Conservation (phyloP, 208 protist genomes). For the Trypanosoma platydactyli region DNA sequence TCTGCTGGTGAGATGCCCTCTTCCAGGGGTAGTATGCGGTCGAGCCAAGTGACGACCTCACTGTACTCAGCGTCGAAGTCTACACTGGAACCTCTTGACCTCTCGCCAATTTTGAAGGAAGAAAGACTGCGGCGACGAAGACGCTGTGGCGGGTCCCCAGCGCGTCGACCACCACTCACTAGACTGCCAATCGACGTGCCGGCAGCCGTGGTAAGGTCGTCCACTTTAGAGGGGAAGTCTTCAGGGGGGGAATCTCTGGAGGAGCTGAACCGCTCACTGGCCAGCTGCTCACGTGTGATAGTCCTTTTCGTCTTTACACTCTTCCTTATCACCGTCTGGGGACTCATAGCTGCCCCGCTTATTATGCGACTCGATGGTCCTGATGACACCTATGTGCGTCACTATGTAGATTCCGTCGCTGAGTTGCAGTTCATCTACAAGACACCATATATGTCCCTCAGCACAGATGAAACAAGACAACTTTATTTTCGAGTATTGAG, state of each 20-base stretch:
- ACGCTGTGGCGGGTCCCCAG: background rate
- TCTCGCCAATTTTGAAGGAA: constrained; percentile 57
- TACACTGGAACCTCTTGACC: constrained; percentile 41
- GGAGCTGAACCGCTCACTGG: constrained; percentile 14
- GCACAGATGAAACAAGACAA: constrained; percentile 12
- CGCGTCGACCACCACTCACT: constrained; percentile 2
- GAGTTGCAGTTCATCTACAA: constrained; percentile 74
- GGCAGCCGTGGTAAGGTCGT: constrained; percentile 4
- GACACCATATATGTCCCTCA: constrained; percentile 46
- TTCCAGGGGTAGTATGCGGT: constrained; percentile 42
- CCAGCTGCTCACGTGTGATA: constrained; percentile 6
- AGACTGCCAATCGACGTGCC: constrained; percentile 28
- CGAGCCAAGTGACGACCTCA: constrained; percentile 20
- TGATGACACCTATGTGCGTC: constrained; percentile 40
- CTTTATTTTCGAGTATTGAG: constrained; percentile 65
- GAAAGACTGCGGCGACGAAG: constrained; percentile 27
- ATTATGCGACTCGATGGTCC: constrained; percentile 24
- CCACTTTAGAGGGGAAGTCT: background rate
- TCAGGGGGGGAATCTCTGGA: constrained; percentile 8
- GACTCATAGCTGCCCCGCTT: constrained; percentile 26
- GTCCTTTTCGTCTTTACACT: constrained; percentile 7
- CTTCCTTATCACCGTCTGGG: constrained; percentile 14
- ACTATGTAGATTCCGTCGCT: constrained; percentile 61
- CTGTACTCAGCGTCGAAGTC: constrained; percentile 28
- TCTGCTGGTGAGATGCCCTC: constrained; percentile 51